Conservation (phyloP, 2,329 filamentous ascomycete species). For the Trichoderma guizhouense region DNA sequence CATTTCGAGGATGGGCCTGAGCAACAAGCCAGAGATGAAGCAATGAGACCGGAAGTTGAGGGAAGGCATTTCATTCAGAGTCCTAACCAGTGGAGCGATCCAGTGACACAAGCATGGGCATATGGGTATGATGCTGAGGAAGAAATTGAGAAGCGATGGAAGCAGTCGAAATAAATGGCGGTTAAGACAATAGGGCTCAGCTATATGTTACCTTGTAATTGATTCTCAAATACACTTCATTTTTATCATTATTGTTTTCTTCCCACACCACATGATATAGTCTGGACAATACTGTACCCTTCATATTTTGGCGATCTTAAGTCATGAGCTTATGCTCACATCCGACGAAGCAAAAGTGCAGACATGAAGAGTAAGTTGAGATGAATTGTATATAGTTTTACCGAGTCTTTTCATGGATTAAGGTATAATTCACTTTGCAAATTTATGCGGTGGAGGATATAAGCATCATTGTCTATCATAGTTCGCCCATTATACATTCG, state of each 20-base stretch:
- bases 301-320: neutral
- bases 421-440: neutral
- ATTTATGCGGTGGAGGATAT: neutral
- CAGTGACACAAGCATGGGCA: conserved; percentile 43
- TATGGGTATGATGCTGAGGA: conserved; percentile 47
- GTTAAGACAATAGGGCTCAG: neutral
- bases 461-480: neutral
- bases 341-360: neutral
- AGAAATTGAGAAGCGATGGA: conserved; percentile 18
- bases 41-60: conserved; percentile 40
- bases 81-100: conserved; percentile 48
- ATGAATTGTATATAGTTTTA: neutral
- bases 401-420: neutral
- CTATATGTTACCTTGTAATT: neutral
- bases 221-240: neutral
- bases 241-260: neutral
- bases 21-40: conserved; percentile 40
- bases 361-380: neutral
- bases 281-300: fast-evolving
- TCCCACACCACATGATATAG: neutral
- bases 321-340: neutral
- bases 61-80: conserved; percentile 37
- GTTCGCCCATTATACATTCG: neutral
- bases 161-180: neutral
- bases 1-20: conserved; percentile 43